Percentiles rank a stretch among this genome's conserved stretches.
These are phyloP conservation scores for Leptodontidium sp. DNA, from an alignment of 2,329 filamentous ascomycete genomes.

Conservation along the genomic window DNA sequence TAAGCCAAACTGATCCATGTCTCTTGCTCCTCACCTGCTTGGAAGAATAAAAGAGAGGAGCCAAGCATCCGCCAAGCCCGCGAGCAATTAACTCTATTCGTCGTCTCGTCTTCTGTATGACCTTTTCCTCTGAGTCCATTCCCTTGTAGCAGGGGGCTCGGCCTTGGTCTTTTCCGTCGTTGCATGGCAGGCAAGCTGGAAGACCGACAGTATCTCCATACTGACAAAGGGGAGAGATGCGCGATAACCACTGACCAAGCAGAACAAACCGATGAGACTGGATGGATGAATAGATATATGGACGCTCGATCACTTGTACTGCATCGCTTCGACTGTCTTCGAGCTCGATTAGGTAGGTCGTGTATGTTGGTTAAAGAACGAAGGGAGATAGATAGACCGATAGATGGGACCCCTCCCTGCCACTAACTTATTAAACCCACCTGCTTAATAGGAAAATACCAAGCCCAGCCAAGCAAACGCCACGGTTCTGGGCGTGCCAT, in stretches of 20 bases:
- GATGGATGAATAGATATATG: too few relatives aligned
- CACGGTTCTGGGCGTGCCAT: neutral
- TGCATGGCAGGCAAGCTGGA: neutral
- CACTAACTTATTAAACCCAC: neutral
- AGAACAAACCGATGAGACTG: too few relatives aligned
- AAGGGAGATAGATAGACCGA: neutral
- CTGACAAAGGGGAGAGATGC: neutral
- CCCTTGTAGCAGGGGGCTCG: neutral
- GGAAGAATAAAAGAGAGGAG: conserved; percentile 3
- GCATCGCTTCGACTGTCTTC: neutral
- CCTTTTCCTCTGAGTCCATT: neutral
- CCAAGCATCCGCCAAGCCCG: conserved; percentile 12
- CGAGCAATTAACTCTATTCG: conserved; percentile 17
- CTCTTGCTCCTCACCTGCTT: neutral
- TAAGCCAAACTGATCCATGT: neutral
- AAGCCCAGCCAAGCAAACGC: conserved; percentile 13
- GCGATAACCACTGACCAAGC: neutral
- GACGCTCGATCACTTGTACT: too few relatives aligned
- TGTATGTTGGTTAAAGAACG: neutral
- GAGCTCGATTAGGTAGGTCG: neutral
- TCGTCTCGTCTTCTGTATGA: conserved; percentile 4
- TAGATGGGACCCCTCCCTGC: too few relatives aligned
- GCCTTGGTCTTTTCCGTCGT: conserved; percentile 1
- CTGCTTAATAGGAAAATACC: neutral
- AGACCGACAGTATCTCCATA: too few relatives aligned